Evolutionary conservation across 257 asterid genomes (phyloP), one percentile per base, ranked within the genome.

Genomic region (Nicotiana tomentosiformis): DNA sequence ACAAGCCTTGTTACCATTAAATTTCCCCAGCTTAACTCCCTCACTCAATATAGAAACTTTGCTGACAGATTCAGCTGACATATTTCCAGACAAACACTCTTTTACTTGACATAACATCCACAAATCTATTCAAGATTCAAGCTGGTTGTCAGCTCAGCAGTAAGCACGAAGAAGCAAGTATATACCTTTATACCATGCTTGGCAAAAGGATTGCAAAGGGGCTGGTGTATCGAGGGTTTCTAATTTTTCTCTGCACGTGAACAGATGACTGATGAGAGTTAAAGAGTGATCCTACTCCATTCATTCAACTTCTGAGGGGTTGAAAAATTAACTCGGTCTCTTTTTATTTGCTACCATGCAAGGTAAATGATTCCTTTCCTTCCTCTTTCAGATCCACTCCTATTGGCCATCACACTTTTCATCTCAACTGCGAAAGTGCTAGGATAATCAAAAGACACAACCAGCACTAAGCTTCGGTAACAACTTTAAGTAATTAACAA

Each of bases 381-480:
- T 72, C 61, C 79, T 23, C 39, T 74, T 74, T 74, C 35, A 51
- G 80, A 18, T 74, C 39, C 80, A 23, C 43, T 74, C 23, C 80
- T 7, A 29, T 5, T 15, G 33, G 78, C 32, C 78, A 46, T 72
- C 60, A 6, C 5, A 26, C 5, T 61, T 49, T 30, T 51, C 61
- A 7, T 14, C 78, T 20, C 60, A 14, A 49, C 29, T 18, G 7
- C 61, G 2, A 14, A 74, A 74, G 37, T 15, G 62, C 16, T 49
- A 15, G 62, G 64, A 74, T 74, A 23, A 49, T 74, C 64, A 51
- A 74, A 74, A 49, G 62, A 51, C 43, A 26, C 43, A 74, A 74
- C 26, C 80, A 49, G 64, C 64, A 49, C 26, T 74, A 74, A 74
- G 23, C 62, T 74, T 74, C 23, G 29, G 15, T 15, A 26, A 74